Conservation (phyloP, 495 filamentous ascomycete genomes). For the Talaromyces nanjingensis region DNA sequence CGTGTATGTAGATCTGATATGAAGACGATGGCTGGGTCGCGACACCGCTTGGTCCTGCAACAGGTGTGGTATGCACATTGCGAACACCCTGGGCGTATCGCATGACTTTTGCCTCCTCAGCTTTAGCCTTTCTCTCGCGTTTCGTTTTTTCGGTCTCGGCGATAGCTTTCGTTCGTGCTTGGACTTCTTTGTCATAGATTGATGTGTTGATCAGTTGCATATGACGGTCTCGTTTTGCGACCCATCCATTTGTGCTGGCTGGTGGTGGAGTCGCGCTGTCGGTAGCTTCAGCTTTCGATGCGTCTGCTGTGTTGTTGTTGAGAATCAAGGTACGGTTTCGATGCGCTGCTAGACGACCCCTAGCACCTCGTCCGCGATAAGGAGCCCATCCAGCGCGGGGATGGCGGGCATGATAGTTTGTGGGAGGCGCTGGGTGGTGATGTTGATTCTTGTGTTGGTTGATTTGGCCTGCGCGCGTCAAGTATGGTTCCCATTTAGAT, state of each 20-base stretch:
- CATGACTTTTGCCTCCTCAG: constrained; percentile 53
- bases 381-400: constrained; percentile 40
- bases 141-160: constrained; percentile 62
- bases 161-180: constrained; percentile 65
- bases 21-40: constrained; percentile 24
- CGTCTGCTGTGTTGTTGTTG: constrained; percentile 40
- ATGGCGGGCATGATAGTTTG: constrained; percentile 25
- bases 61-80: constrained; percentile 23
- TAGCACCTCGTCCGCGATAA: constrained; percentile 38
- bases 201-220: constrained; percentile 83
- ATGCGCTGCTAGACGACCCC: constrained; percentile 41
- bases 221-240: constrained; percentile 75
- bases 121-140: constrained; percentile 49
- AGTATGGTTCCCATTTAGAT: not conserved
- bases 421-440: constrained; percentile 17
- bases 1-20: constrained; percentile 69
- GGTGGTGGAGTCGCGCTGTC: constrained; percentile 26
- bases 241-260: constrained; percentile 50
- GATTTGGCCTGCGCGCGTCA: constrained; percentile 58
- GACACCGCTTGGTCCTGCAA: constrained; percentile 28
- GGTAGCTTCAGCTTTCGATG: constrained; percentile 13
- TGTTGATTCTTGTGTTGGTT: constrained; percentile 72
- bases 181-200: constrained; percentile 70
- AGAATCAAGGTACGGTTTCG: constrained; percentile 68
- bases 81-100: constrained; percentile 32